phyloP scores from a whole-genome alignment of 2,329 filamentous ascomycete genomes.

The Metarhizium anisopliae region DNA sequence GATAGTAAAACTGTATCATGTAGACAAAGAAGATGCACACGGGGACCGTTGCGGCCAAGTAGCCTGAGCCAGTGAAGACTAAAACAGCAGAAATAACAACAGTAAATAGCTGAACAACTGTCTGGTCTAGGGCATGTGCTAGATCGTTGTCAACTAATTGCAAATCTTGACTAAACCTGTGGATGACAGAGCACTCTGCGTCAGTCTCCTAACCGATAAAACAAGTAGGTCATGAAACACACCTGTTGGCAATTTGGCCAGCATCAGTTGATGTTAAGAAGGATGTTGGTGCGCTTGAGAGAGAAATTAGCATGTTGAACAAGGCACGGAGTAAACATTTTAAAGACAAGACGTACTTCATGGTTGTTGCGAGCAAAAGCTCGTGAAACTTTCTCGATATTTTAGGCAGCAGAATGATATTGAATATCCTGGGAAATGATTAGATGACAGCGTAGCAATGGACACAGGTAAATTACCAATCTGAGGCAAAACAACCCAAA shows the following conservation, averaged over 20 bases:
- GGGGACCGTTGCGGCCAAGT: slow-evolving; percentile 37
- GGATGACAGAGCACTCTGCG: slow-evolving; percentile 12
- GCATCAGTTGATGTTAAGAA: slow-evolving; percentile 27
- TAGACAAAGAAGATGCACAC: slow-evolving; percentile 16
- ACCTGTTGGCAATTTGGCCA: slow-evolving; percentile 13
- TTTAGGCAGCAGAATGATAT: slow-evolving; percentile 17
- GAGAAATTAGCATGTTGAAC: not conserved
- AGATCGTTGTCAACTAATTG: slow-evolving; percentile 27
- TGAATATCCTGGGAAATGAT: slow-evolving; percentile 9
- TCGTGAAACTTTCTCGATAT: slow-evolving; percentile 14
- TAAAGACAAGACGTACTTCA: slow-evolving; percentile 9
- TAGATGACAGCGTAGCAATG: not conserved
- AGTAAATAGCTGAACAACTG: slow-evolving; percentile 13
- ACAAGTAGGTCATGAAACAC: no score
- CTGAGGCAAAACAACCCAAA: slow-evolving; percentile 8
- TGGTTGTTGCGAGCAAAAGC: slow-evolving; percentile 19
- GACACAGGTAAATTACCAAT: slow-evolving; percentile 6
- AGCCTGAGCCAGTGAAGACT: slow-evolving; percentile 35
- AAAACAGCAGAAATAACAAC: slow-evolving; percentile 23
- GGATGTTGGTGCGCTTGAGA: slow-evolving; percentile 14
- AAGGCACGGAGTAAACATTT: not conserved
- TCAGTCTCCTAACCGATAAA: no score
- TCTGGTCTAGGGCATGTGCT: slow-evolving; percentile 19
- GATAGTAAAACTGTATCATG: slow-evolving; percentile 21
- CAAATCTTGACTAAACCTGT: slow-evolving; percentile 32